phyloP scores from a whole-genome alignment of 257 asterid species.

The Fraxinus cuspidata region DNA sequence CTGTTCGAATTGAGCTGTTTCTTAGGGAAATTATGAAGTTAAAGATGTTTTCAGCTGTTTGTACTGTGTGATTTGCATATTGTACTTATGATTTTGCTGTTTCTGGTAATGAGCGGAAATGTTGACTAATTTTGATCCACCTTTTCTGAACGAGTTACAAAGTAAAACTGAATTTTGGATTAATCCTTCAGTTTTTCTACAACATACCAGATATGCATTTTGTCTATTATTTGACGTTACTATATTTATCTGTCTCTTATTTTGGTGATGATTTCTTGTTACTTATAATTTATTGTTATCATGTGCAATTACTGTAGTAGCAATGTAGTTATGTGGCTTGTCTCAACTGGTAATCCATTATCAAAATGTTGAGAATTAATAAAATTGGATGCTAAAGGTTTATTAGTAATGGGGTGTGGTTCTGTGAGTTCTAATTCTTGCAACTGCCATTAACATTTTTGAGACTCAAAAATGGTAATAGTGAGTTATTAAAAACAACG shows the following conservation, averaged over 20 bases:
- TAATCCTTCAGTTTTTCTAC: background rate
- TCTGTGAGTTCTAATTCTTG: background rate
- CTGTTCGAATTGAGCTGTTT: slow-evolving; percentile 1
- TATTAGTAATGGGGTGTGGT: background rate
- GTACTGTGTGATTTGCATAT: background rate
- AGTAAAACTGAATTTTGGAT: too few relatives aligned
- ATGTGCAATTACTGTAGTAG: background rate
- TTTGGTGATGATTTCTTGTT: background rate
- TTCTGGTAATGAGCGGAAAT: background rate
- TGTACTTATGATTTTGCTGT: background rate
- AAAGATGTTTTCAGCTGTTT: background rate
- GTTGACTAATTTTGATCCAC: background rate
- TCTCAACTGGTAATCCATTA: background rate
- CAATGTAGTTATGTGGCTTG: background rate
- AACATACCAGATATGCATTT: background rate
- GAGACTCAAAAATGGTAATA: background rate
- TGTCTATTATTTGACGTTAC: background rate
- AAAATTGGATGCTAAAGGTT: background rate
- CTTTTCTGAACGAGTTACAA: background rate
- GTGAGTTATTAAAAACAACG: background rate
- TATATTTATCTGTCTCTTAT: background rate
- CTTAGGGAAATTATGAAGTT: background rate
- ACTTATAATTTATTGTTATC: too few relatives aligned
- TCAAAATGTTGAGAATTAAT: background rate
- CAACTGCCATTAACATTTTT: background rate